Evolutionary conservation across 441 rosid species (phyloP).

Genomic region (Adansonia rubrostipa): DNA sequence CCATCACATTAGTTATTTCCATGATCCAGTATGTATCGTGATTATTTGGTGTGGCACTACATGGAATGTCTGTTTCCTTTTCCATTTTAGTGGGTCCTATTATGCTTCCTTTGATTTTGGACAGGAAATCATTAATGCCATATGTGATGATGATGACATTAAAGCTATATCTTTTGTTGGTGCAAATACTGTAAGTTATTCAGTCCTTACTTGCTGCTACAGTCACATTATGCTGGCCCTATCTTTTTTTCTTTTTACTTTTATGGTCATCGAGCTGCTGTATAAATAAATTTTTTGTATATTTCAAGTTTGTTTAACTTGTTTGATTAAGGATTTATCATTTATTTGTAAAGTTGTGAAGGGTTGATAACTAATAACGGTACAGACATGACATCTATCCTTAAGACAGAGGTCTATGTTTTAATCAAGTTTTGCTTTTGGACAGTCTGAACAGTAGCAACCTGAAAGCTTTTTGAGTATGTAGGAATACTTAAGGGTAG

Average conservation of each 20-base stretch:
- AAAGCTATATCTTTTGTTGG: conserved; percentile 93
- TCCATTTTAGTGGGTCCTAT: neutral
- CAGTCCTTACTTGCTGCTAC: neutral
- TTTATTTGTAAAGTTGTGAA: neutral
- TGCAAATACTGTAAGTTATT: conserved; percentile 70
- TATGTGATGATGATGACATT: conserved; percentile 40
- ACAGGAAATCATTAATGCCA: conserved; percentile 85
- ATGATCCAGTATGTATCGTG: neutral
- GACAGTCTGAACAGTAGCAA: conserved; percentile 1
- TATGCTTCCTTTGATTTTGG: conserved; percentile 29
- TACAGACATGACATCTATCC: conserved; percentile 13
- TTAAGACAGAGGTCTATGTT: neutral
- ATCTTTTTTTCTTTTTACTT: neutral
- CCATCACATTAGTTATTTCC: neutral
- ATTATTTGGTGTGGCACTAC: conserved; percentile 12
- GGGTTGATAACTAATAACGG: neutral
- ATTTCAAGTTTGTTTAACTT: neutral
- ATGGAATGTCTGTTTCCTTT: neutral
- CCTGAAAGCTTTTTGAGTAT: neutral
- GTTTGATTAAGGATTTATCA: neutral
- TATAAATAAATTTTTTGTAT: neutral
- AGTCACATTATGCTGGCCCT: neutral
- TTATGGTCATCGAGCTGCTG: neutral
- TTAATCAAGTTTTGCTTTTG: neutral
- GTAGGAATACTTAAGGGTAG: neutral